Evolutionary conservation across 2,329 filamentous ascomycete genomes (phyloP), one percentile per base, ranked within the genome.

Genomic region (Pseudocercospora cruenta): DNA sequence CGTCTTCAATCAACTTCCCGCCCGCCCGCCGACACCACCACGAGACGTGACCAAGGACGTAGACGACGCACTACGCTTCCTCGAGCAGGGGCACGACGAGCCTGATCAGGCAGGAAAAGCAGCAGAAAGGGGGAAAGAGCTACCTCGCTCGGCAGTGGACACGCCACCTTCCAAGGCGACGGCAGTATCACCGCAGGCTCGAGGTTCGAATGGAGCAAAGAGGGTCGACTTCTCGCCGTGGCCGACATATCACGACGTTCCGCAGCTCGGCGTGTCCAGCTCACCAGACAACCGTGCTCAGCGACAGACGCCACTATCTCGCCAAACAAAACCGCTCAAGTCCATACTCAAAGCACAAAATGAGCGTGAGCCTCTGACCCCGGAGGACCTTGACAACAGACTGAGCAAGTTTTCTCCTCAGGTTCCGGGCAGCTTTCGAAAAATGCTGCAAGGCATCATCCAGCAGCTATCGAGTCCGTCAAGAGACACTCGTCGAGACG

Each of bases 361-460:
- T 78, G 75, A 67, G 70, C 76, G 61, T 64, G 74, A 61, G 70
- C 80, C 72, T 68, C 77, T 65, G 70, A 80, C 67, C 68, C 76
- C 75, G 53, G 66, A 79, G 74, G 58, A 77, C 71, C 28, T 79
- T 69, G 68, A 74, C 78, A 84, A 72, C 78, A 79, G 68, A 78
- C 70, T 77, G 76, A 77, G 73, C 68, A 74, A 75, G 72, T 72
- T 79, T 78, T 79, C 77, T 68, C 79, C 79, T 65, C 84, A 81
- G 70, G 83, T 80, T 26, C 81, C 83, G 67, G 82, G 85, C 53
- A 89, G 86, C 45, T 88, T 97, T 64, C 85, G 86, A 69, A 88
- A 88, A 72, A 95, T 97, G 90, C 81, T 98, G 70, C 91, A 96
- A 72, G 96, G 92, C 0, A 88, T 93, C 4, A 86, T 93, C 39